These are phyloP conservation scores for Collybiopsis luxurians DNA, from an alignment of 768 basidiomycete species.

Conservation along the genomic window DNA sequence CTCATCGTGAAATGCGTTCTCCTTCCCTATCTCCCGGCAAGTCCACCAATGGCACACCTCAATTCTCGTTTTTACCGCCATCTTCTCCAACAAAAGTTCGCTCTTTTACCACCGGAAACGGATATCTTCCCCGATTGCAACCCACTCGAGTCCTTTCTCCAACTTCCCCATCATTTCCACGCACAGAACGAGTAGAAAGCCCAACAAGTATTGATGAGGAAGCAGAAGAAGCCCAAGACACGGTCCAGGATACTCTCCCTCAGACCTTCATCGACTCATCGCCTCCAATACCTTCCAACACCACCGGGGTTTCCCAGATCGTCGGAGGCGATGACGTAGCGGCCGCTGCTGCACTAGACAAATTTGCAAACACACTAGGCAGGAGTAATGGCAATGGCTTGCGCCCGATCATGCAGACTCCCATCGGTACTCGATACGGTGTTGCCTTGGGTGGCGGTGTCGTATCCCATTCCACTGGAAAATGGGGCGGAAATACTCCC, in stretches of 20 bases:
- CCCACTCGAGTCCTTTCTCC: constrained; percentile 29
- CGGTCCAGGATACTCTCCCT: background rate
- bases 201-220: constrained; percentile 1
- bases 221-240: constrained; percentile 8
- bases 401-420: constrained; percentile 35
- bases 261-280: background rate
- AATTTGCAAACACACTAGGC: constrained; percentile 9
- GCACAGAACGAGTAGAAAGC: background rate
- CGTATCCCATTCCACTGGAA: constrained; percentile 9
- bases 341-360: background rate
- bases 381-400: constrained; percentile 1
- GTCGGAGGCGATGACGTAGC: constrained; percentile 2
- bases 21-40: constrained; percentile 25
- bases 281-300: background rate
- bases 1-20: constrained; percentile 32
- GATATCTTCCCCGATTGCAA: constrained; percentile 18
- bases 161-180: constrained; percentile 30
- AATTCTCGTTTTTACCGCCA: background rate
- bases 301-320: constrained; percentile 3
- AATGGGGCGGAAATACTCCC: constrained; percentile 63
- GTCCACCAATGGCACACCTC: constrained; percentile 8
- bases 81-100: constrained; percentile 1
- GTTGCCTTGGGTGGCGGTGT: constrained; percentile 39
- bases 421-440: constrained; percentile 70
- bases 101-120: constrained; percentile 15